Base-by-base conservation (phyloP, 163 green algal genomes). In the Scenedesmus sp. region DNA sequence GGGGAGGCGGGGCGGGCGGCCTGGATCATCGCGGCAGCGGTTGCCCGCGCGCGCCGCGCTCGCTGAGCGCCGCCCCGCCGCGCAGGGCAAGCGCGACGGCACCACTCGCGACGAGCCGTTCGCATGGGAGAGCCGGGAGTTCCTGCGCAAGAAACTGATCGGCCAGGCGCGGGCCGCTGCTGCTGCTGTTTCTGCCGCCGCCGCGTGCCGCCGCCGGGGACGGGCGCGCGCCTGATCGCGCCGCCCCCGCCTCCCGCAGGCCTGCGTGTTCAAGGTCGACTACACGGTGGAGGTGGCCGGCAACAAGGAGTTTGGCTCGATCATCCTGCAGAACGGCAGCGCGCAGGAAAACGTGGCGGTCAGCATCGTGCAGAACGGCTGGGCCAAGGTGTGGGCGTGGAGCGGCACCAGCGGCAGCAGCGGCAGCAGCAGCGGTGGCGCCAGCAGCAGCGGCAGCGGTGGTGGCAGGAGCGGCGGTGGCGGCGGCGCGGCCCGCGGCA, bases 111-210 rank as follows among this genome's bases (percentile, higher is more conserved):
- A 98, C 39, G 96, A 99, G 84, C 87, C 95, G 3, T 98, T 97
- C 77, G 96, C 96, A 10, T 98, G 94, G 93, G 85, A 95, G 24
- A 89, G 88, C 5, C 84, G 93, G 17, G 96, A 99, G 83, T 97
- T 94, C 60, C 83, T 99, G 62, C 88, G 96, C 58, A 94, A 95
- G 79, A 91, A 94, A 44, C 82, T 86, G 48, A 93, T 98, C 45
- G 96, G 96, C 24, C 91, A 97, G 91, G 93, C 95, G 50, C 26
- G 31, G 2, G n/a, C n/a, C 39, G 31, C 58, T 66, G 33, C 6
- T 34, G 29, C n/a, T 50, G 42, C 48, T 73, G 29, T 24, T 50
- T 34, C 22, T 70, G 39, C 39, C 39, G 39, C 39, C 10, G 39
- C 39, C n/a, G n/a, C n/a, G n/a, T n/a, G n/a, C n/a, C n/a, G n/a